A percentile compares a stretch with the other conserved stretches of the same genome.
Evolutionary conservation across 345 rosid species (phyloP).

Genomic region (Citrus maxima): DNA sequence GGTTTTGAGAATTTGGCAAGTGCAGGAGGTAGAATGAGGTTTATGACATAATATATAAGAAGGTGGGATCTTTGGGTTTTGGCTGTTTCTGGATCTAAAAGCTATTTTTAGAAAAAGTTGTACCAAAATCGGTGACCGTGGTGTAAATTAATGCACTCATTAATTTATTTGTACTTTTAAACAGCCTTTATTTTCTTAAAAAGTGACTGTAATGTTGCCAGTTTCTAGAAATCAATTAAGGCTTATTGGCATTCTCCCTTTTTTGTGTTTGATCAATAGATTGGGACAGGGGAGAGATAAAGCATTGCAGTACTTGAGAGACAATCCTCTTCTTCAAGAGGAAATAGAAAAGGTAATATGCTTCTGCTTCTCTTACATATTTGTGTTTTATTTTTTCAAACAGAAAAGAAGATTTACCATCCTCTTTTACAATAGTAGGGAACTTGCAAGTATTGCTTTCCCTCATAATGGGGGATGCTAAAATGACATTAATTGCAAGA

Average conservation of each 20-base stretch:
- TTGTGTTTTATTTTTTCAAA: not conserved
- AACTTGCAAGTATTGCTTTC: not conserved
- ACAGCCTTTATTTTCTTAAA: not conserved
- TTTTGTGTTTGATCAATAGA: conserved; percentile 33
- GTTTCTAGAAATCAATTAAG: not conserved
- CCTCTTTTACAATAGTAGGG: too few species aligned
- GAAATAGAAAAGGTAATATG: conserved; percentile 78
- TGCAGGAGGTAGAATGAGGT: not conserved
- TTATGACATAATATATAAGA: not conserved
- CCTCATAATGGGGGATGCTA: not conserved
- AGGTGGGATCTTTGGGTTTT: not conserved
- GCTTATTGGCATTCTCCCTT: conserved; percentile 1
- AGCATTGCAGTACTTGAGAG: conserved; percentile 80
- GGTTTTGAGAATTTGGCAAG: not conserved
- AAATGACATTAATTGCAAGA: not conserved
- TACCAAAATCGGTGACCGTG: not conserved
- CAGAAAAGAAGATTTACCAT: not conserved
- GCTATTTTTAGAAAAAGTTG: not conserved
- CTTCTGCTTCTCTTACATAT: not conserved
- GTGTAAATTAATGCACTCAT: not conserved
- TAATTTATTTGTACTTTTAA: not conserved
- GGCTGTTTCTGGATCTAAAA: not conserved
- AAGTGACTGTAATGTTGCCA: not conserved
- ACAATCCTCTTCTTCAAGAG: conserved; percentile 54
- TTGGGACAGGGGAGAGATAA: conserved; percentile 94